These are phyloP conservation scores for Populus trichocarpa DNA, from an alignment of 441 rosid genomes.

Conservation along the genomic window DNA sequence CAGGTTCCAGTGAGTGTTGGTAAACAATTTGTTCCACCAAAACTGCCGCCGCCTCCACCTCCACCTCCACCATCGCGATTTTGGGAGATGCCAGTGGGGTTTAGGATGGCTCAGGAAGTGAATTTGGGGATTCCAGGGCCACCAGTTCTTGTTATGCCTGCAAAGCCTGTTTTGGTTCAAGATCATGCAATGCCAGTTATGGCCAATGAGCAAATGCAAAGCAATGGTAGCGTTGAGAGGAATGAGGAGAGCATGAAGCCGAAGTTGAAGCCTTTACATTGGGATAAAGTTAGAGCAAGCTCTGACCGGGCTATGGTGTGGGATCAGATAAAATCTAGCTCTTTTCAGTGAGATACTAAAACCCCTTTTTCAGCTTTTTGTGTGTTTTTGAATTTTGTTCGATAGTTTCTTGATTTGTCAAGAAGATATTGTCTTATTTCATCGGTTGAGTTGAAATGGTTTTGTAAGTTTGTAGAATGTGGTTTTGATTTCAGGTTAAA, in stretches of 20 bases:
- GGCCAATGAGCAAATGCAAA: constrained; percentile 22
- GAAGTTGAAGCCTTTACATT: constrained; percentile 80
- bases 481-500: constrained; percentile 52
- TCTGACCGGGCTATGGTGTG: constrained; percentile 87
- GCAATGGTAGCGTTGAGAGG: constrained; percentile 29
- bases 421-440: background rate
- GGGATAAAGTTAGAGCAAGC: constrained; percentile 95
- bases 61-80: constrained; percentile 49
- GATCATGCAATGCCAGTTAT: constrained; percentile 6
- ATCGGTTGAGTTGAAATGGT: background rate
- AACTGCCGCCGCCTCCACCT: constrained; percentile 60
- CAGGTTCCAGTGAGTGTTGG: constrained; percentile 13
- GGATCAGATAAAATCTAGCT: constrained; percentile 85
- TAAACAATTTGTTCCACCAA: constrained; percentile 22
- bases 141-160: constrained; percentile 34
- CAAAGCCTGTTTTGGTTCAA: constrained; percentile 31
- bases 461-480: constrained; percentile 17
- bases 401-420: background rate
- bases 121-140: constrained; percentile 24
- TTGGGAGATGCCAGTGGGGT: constrained; percentile 39
- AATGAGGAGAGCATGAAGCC: constrained; percentile 49
- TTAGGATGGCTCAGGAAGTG: background rate
- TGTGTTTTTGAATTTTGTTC: background rate
- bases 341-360: constrained; percentile 68
- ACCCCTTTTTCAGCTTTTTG: background rate